Base-by-base conservation (phyloP, 768 basidiomycete species). In the Boletus sp. region DNA sequence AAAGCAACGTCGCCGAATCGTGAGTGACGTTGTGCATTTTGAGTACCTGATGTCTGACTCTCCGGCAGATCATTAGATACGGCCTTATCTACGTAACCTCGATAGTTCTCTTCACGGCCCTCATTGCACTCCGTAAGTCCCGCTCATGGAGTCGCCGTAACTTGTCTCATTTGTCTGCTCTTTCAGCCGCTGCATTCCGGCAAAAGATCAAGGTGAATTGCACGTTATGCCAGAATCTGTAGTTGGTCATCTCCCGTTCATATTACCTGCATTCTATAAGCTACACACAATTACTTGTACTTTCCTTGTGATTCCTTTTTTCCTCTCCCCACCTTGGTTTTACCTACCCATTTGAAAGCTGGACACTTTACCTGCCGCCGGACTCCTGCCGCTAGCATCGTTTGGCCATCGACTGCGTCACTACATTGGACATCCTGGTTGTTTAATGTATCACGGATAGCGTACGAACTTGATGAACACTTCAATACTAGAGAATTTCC, bases 1-100 rank as follows among this genome's bases (percentile, higher is more conserved):
- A 72, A 83, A 83, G 69, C 91, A 93, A 67, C 86, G 95, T 50
- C 85, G 93, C 53, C 87, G 87, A 81, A 94, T 95, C 63, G 92
- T 96, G 67, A 68, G 84, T 77, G 32, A 32, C 8, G 27, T 35
- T 34, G 44, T 11, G 45, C 60, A 29, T 17, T 50, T 5, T 15
- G 19, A 47, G 49, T 25, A 14, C 34, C 7, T 32, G 39, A 52
- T 37, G 63, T 49, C 58, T 62, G 44, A 64, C 43, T 8, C 27
- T 9, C 4, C 10, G 39, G n/a, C 60, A 90, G 88, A 84, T 92
- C 59, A 77, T 90, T 72, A 89, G 85, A 72, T 95, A 95, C 62
- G 87, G 93, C 43, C 72, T 88, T 49, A 70, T 94, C 44, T 98
- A 90, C 71, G 69, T 88, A 35, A 47, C 80, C 42, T 79, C 84